These are phyloP conservation scores for Alisma plantagoaquatica DNA, from an alignment of 106 monocot genomes.

Conservation along the genomic window DNA sequence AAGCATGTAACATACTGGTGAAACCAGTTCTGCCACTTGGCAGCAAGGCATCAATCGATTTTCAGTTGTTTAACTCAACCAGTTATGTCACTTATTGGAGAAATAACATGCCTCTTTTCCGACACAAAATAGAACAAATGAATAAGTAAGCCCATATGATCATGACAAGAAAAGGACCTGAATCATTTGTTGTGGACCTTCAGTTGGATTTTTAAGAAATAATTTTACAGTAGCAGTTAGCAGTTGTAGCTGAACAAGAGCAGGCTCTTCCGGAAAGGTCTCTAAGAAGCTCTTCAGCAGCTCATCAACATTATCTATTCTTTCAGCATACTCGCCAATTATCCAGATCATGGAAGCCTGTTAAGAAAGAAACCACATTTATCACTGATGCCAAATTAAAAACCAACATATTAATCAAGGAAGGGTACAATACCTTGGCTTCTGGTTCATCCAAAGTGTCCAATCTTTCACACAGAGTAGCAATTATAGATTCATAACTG, in stretches of 20 bases:
- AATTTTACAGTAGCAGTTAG: slow-evolving; percentile 97
- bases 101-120: too few species aligned
- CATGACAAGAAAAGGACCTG: slow-evolving; percentile 63
- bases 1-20: too few species aligned
- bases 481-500: slow-evolving; percentile 98
- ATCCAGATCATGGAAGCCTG: slow-evolving; percentile 99
- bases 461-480: slow-evolving; percentile 95
- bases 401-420: slow-evolving; percentile 3
- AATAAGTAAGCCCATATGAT: too few species aligned
- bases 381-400: too few species aligned
- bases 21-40: too few species aligned
- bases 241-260: slow-evolving; percentile 85
- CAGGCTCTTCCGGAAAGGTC: slow-evolving; percentile 93
- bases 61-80: too few species aligned
- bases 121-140: too few species aligned
- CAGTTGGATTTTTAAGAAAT: slow-evolving; percentile 99
- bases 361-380: too few species aligned
- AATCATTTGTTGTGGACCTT: slow-evolving; percentile 99
- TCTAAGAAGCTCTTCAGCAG: slow-evolving; percentile 98
- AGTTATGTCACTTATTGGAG: too few species aligned
- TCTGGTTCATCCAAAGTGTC: slow-evolving; percentile 99
- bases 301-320: slow-evolving; percentile 99
- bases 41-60: too few species aligned
- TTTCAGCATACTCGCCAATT: slow-evolving; percentile 99
- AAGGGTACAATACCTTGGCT: slow-evolving; percentile 62